Evolutionary conservation across 2,329 filamentous ascomycete species (phyloP).

Genomic region (Cadophora sp.): DNA sequence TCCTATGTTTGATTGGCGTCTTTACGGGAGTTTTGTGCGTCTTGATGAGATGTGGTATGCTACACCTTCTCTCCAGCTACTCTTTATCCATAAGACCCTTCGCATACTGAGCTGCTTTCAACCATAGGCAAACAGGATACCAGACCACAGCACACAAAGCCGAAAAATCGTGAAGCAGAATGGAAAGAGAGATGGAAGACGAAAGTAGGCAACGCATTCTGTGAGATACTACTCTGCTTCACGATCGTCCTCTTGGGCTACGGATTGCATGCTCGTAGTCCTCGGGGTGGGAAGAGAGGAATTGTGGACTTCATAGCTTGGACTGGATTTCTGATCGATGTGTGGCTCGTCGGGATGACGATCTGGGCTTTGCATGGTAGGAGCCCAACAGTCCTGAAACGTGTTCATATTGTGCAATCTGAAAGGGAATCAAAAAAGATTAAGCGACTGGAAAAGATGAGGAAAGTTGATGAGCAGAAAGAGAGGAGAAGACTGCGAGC

Average conservation of each 20-base stretch:
- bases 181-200: neutral
- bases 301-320: neutral
- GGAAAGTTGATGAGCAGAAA: neutral
- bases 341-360: neutral
- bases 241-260: neutral
- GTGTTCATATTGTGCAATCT: neutral
- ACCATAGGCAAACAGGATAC: neutral
- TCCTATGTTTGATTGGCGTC: neutral
- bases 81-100: too few species aligned
- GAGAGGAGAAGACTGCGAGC: neutral
- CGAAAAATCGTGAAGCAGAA: neutral
- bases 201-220: neutral
- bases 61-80: neutral
- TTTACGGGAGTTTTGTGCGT: neutral
- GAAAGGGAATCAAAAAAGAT: neutral
- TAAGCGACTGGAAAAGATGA: neutral
- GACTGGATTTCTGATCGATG: neutral
- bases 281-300: neutral
- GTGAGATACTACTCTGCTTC: neutral
- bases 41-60: neutral
- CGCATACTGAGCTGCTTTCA: too few species aligned
- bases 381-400: neutral
- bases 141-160: neutral
- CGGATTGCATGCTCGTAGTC: neutral
- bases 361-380: neutral